Percentiles rank a stretch among this genome's conserved stretches.
These are phyloP conservation scores for Tuber magnatum DNA, from an alignment of 495 filamentous ascomycete species.

Conservation along the genomic window DNA sequence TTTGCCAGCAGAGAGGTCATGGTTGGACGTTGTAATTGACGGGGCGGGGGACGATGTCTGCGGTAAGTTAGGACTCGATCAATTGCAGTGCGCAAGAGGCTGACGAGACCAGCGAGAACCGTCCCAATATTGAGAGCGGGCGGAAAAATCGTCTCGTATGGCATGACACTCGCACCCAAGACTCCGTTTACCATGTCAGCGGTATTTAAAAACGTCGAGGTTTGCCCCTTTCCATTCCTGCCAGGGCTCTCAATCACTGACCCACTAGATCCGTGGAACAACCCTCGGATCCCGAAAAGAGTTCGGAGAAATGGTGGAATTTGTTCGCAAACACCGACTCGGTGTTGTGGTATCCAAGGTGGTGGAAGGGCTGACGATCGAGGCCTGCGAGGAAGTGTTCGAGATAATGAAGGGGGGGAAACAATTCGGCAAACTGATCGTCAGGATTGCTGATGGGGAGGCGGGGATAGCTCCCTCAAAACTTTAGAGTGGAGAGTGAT, in stretches of 20 bases:
- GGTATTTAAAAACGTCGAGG: conserved; percentile 66
- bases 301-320: conserved; percentile 69
- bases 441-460: conserved; percentile 48
- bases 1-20: conserved; percentile 50
- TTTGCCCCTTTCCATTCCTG: background rate
- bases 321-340: conserved; percentile 58
- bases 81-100: conserved; percentile 48
- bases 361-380: conserved; percentile 58
- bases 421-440: conserved; percentile 73
- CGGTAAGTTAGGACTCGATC: conserved; percentile 43
- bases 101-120: conserved; percentile 16
- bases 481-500: background rate
- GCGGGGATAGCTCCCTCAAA: conserved; percentile 5
- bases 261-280: conserved; percentile 38
- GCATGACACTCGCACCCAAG: conserved; percentile 69
- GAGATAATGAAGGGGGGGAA: conserved; percentile 66
- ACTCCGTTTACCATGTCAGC: conserved; percentile 65
- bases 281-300: conserved; percentile 73
- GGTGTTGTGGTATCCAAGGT: conserved; percentile 57
- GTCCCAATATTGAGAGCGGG: conserved; percentile 43
- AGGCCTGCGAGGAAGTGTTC: conserved; percentile 61
- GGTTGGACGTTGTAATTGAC: conserved; percentile 65
- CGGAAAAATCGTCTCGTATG: conserved; percentile 63
- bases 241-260: background rate
- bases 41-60: conserved; percentile 70